Percentiles rank a stretch among this genome's conserved stretches.
Evolutionary conservation across 1,139 yeast species (phyloP).

Genomic region (Lodderomyces parapsilosis): DNA sequence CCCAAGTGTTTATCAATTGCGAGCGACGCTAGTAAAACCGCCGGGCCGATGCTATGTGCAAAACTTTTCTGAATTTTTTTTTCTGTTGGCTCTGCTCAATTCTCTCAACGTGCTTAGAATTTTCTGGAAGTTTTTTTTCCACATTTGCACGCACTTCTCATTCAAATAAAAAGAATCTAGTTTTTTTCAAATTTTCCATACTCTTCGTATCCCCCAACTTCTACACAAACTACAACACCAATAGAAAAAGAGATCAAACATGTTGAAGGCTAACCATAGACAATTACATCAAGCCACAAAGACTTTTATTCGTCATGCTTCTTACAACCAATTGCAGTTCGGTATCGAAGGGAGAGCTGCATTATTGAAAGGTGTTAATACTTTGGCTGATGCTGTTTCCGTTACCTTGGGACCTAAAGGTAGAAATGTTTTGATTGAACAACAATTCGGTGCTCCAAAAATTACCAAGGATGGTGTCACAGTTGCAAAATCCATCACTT

Average conservation of each 20-base stretch:
- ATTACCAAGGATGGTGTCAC: conserved; percentile 99
- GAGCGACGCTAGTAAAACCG: not conserved
- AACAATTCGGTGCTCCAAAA: conserved; percentile 95
- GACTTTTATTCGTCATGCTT: conserved; percentile 54
- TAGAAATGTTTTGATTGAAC: conserved; percentile 95
- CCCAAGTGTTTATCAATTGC: no score
- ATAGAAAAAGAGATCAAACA: no score
- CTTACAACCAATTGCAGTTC: conserved; percentile 95
- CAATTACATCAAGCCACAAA: conserved; percentile 40
- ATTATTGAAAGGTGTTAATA: conserved; percentile 90
- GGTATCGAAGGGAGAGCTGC: conserved; percentile 99
- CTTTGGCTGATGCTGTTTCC: conserved; percentile 94
- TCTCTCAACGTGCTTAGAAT: not conserved
- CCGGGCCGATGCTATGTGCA: not conserved
- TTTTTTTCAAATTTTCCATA: conserved; percentile 1
- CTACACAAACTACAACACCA: not conserved
- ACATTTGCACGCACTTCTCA: conserved; percentile 1
- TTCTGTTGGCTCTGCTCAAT: no score
- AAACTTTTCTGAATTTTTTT: not conserved
- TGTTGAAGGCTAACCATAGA: conserved; percentile 59
- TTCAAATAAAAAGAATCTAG: no score
- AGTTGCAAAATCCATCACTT: conserved; percentile 84
- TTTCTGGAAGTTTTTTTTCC: conserved; percentile 2
- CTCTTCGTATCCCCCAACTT: not conserved
- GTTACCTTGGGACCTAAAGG: conserved; percentile 99